These are phyloP conservation scores for Vitis rotundifolia DNA, from an alignment of 164 flowering plant species.

Conservation along the genomic window DNA sequence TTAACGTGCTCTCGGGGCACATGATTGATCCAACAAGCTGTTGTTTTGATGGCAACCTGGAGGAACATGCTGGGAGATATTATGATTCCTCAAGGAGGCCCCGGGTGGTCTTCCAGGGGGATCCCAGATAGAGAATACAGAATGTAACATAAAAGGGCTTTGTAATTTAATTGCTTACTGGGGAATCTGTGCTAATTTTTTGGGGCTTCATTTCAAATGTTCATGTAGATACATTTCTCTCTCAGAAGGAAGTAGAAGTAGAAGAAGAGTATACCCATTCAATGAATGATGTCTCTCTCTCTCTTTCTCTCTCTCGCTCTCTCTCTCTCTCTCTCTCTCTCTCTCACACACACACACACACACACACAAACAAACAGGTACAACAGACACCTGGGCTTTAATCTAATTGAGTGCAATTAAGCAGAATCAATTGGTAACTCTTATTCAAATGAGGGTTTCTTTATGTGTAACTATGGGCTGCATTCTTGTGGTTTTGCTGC, in stretches of 20 bases:
- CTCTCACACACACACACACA: too few species aligned
- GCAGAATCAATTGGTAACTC: too few species aligned
- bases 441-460: too few species aligned
- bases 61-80: background rate
- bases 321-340: too few species aligned
- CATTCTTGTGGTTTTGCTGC: too few species aligned
- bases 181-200: conserved; percentile 18
- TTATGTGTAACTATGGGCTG: too few species aligned
- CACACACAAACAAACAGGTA: too few species aligned
- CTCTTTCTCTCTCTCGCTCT: too few species aligned
- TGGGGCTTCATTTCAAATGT: conserved; percentile 3
- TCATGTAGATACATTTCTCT: conserved; percentile 1
- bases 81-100: background rate
- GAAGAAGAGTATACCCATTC: background rate
- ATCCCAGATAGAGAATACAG: background rate
- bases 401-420: too few species aligned
- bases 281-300: too few species aligned
- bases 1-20: background rate
- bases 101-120: background rate
- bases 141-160: conserved; percentile 5
- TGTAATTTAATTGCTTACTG: conserved; percentile 8
- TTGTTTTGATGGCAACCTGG: background rate
- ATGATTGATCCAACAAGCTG: background rate
- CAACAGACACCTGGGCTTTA: too few species aligned
- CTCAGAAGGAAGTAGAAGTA: background rate